Base-by-base conservation (phyloP, 2,329 filamentous ascomycete genomes). In the Stachybotrys chlorohalonatus region DNA sequence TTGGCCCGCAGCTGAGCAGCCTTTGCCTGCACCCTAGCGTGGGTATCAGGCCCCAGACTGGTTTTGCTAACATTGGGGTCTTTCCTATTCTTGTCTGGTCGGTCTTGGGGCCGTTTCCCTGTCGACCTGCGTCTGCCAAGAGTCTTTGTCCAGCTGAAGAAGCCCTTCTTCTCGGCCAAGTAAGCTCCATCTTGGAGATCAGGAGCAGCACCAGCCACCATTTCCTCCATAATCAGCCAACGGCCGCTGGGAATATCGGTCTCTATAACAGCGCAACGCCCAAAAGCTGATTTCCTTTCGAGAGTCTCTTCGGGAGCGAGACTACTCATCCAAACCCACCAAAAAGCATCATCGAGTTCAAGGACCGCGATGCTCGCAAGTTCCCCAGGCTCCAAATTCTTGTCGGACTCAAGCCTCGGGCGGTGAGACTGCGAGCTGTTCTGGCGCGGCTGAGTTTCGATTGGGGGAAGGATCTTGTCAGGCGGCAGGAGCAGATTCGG, bases 261-360 rank as follows among this genome's bases (percentile, higher is more conserved):
- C 70, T 99, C 94, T 49, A 97, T 82, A 46, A 99, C 80, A 17
- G 94, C 90, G 65, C 94, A 99, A 59, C 94, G 83, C 45, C 94
- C 94, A 68, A 99, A 99, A 0, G 92, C 90, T 6, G 92, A 87
- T 68, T 99, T 99, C 57, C 94, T 84, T 50, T 86, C 81, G 0
- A 84, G 72, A 0, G 92, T 89, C 73, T 99, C 94, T 65, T 99
- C 94, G 1, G 85, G 88, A 1, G 93, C 91, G 64, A 99, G 75
- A 77, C 93, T 97, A 62, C 85, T 95, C 80, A 99, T 97, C 94
- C 94, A 99, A 5, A 97, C 94, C 93, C 94, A 97, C 94, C 94
- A 99, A 70, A 99, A 99, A 1, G 91, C 87, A 68, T 97, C 93
- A 63, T 99, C 94, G 6, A 99, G 78, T 58, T 94, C 86, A 55